Conservation (phyloP, 2,329 filamentous ascomycete species). For the Aulographum hederae region DNA sequence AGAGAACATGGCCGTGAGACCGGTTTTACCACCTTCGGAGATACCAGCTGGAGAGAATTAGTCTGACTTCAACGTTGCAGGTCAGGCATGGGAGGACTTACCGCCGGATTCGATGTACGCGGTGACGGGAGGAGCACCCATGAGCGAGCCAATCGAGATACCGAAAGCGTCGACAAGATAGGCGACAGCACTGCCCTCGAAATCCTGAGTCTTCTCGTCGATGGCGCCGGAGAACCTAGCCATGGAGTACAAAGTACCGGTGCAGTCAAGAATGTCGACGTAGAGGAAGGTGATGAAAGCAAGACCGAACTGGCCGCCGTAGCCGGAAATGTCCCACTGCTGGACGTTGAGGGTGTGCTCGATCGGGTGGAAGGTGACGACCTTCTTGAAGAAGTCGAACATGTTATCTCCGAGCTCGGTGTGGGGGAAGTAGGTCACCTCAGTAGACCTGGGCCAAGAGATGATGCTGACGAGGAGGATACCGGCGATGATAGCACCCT, state of each 20-base stretch:
- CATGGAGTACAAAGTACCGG: constrained; percentile 78
- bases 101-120: constrained; percentile 77
- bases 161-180: constrained; percentile 71
- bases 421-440: constrained; percentile 65
- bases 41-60: constrained; percentile 75
- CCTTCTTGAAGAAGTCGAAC: constrained; percentile 75
- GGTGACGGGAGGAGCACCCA: constrained; percentile 66
- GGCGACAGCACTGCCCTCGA: constrained; percentile 66
- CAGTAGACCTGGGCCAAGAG: constrained; percentile 67
- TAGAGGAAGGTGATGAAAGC: constrained; percentile 85
- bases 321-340: constrained; percentile 50
- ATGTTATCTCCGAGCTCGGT: constrained; percentile 44
- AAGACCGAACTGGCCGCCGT: constrained; percentile 58
- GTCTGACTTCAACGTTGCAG: no score
- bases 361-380: constrained; percentile 67
- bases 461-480: constrained; percentile 72
- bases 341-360: constrained; percentile 49
- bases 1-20: constrained; percentile 59
- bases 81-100: no score
- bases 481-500: constrained; percentile 68
- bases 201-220: constrained; percentile 66
- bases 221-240: constrained; percentile 67
- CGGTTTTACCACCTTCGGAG: constrained; percentile 69
- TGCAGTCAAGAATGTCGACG: constrained; percentile 77
- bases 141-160: constrained; percentile 62